Base-by-base conservation (phyloP, 768 basidiomycete genomes). In the Boletus rubropictus region DNA sequence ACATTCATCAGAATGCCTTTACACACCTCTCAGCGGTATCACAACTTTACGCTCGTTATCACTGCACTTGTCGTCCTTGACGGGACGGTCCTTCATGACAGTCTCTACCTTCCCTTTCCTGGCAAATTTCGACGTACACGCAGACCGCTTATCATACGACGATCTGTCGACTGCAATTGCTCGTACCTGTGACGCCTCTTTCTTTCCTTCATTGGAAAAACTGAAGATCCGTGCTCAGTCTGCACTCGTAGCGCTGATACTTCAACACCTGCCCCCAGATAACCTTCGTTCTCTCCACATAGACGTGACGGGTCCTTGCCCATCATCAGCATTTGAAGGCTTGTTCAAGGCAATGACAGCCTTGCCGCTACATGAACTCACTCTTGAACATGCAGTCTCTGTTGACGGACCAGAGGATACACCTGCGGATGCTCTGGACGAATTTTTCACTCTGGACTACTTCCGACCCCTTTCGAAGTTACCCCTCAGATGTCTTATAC, bases 121-220 rank as follows among this genome's bases (percentile, higher is more conserved):
- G 46, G 47, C 45, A 18, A 62, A 73, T 34, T 64, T 79, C 28
- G 69, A 76, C 45, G 43, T 78, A 9, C 76, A 79, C 44, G 73
- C 69, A 2, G 62, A 67, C 9, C 67, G 68, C 51, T 51, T 78
- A 22, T 61, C 64, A 20, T 27, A 51, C 5, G 58, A 68, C 25
- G 52, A 55, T 27, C 43, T 57, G 27, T 50, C 49, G 9, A 15
- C 25, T 12, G 44, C 49, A 36, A 37, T 55, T 2, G n/a, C 42
- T 32, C 29, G 36, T 31, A 14, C 25, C 12, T 18, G 8, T 40
- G 44, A 39, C 39, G 9, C 14, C 9, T 15, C 49, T 2, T 60
- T 61, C 44, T 73, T 78, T 50, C 64, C 63, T 31, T 61, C 65
- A 1, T 54, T 79, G 24, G 59, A 58, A 24, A 71, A 62, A 31